phyloP scores from a whole-genome alignment of 495 filamentous ascomycete genomes.

The Trichoderma gamsii region DNA sequence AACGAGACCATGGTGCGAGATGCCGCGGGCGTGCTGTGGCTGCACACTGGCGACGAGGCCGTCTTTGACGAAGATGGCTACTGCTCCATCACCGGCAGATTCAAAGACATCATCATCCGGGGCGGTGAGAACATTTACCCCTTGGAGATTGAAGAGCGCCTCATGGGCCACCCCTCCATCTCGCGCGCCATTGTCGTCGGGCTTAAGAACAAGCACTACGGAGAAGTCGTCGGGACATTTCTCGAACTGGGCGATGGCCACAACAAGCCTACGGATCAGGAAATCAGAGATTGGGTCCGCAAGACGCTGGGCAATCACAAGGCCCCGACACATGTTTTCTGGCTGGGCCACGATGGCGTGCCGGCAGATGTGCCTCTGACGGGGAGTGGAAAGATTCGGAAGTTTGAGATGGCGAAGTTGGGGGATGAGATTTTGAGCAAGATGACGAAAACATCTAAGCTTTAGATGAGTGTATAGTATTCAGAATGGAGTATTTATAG shows the following conservation, averaged over 20 bases:
- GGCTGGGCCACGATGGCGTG: constrained; percentile 57
- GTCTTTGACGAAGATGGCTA: constrained; percentile 58
- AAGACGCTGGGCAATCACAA: constrained; percentile 60
- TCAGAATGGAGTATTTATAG: neutral
- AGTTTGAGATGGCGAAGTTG: constrained; percentile 57
- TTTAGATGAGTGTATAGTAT: constrained; percentile 11
- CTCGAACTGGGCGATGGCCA: constrained; percentile 33
- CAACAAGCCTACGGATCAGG: constrained; percentile 38
- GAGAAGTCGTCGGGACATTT: constrained; percentile 63
- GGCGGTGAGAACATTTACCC: constrained; percentile 63
- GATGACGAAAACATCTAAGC: constrained; percentile 23
- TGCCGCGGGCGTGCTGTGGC: constrained; percentile 53
- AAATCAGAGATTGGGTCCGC: constrained; percentile 54
- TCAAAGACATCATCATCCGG: constrained; percentile 62
- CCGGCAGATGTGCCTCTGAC: constrained; percentile 53
- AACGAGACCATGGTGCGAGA: constrained; percentile 55
- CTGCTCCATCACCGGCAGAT: constrained; percentile 57
- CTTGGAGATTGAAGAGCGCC: constrained; percentile 64
- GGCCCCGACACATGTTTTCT: constrained; percentile 59
- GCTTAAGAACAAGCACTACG: constrained; percentile 55
- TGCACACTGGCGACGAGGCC: constrained; percentile 66
- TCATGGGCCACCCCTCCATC: constrained; percentile 51
- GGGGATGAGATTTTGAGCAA: constrained; percentile 44
- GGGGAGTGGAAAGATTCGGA: constrained; percentile 66
- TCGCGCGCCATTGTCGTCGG: constrained; percentile 55